phyloP scores from a whole-genome alignment of 2,329 filamentous ascomycete species.

The Didymellaceae sp. region DNA sequence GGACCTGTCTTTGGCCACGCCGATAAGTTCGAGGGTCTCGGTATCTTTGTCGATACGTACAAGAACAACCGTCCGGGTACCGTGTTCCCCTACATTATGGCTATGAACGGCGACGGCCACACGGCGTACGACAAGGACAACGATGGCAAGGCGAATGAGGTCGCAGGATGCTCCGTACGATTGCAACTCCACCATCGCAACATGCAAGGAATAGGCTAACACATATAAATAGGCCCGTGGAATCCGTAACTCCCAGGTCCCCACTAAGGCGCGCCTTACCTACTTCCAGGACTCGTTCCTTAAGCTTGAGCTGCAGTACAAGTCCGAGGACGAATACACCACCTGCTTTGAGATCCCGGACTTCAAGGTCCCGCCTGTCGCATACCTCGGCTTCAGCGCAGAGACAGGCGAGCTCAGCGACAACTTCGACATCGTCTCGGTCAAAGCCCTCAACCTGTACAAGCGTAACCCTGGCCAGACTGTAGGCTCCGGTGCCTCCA shows the following conservation, averaged over 20 bases:
- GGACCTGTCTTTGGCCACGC: constrained; percentile 87
- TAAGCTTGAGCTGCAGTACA: constrained; percentile 92
- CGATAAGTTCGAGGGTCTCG: constrained; percentile 92
- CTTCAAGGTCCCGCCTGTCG: constrained; percentile 76
- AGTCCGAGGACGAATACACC: constrained; percentile 85
- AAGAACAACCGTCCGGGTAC: constrained; percentile 98
- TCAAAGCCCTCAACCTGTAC: constrained; percentile 89
- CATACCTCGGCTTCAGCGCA: constrained; percentile 72
- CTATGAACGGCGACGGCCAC: constrained; percentile 92
- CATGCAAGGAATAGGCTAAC: constrained; percentile 19
- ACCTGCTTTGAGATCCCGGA: constrained; percentile 78
- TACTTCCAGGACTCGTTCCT: constrained; percentile 97
- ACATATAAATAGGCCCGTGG: constrained; percentile 69
- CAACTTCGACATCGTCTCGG: constrained; percentile 94
- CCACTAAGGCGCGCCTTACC: constrained; percentile 86
- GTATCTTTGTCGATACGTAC: constrained; percentile 97
- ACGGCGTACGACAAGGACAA: constrained; percentile 90
- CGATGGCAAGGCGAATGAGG: constrained; percentile 90
- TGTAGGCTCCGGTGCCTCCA: constrained; percentile 18
- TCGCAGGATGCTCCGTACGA: constrained; percentile 86
- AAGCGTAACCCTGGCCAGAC: constrained; percentile 52
- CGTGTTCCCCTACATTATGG: constrained; percentile 98
- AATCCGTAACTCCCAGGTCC: constrained; percentile 73
- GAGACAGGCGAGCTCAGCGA: constrained; percentile 97
- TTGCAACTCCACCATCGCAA: not conserved